Percentiles rank a stretch among this genome's conserved stretches.
These are phyloP conservation scores for Talaromyces piceae DNA, from an alignment of 2,329 filamentous ascomycete species.

Conservation along the genomic window DNA sequence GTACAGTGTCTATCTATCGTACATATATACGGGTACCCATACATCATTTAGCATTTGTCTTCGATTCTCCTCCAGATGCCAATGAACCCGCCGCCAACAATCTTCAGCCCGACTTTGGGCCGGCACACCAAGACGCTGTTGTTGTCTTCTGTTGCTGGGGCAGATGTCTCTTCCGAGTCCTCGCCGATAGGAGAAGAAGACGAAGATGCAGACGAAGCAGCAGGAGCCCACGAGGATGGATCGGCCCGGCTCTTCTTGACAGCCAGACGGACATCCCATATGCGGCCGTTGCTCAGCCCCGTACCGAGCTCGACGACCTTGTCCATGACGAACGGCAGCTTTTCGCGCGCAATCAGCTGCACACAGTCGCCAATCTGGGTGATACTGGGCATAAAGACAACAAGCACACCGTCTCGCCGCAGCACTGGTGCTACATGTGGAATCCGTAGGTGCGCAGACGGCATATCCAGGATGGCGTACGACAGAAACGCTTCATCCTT, in stretches of 20 bases:
- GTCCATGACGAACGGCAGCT: conserved; percentile 46
- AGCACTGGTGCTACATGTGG: conserved; percentile 46
- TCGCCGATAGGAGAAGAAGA: background rate
- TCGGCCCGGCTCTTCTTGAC: conserved; percentile 30
- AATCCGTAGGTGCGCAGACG: conserved; percentile 49
- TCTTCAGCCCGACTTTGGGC: conserved; percentile 42
- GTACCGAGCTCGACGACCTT: conserved; percentile 39
- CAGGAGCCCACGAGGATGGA: conserved; percentile 23
- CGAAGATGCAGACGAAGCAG: background rate
- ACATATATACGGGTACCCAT: background rate
- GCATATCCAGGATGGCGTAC: conserved; percentile 67
- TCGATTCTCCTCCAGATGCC: conserved; percentile 42
- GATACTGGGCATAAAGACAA: conserved; percentile 69
- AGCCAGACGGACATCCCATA: conserved; percentile 41
- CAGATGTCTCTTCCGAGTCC: background rate
- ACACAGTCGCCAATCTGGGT: conserved; percentile 67
- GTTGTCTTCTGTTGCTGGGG: conserved; percentile 13
- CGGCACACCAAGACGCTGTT: conserved; percentile 44
- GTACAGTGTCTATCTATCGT: background rate
- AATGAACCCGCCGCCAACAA: conserved; percentile 46
- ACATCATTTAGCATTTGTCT: conserved; percentile 13
- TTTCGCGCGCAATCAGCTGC: conserved; percentile 45
- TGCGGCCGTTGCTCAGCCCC: conserved; percentile 39
- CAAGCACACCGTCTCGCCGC: conserved; percentile 55
- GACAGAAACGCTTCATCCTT: conserved; percentile 55